These are phyloP conservation scores for Cydonia oblonga DNA, from an alignment of 331 rosid genomes.

Conservation along the genomic window DNA sequence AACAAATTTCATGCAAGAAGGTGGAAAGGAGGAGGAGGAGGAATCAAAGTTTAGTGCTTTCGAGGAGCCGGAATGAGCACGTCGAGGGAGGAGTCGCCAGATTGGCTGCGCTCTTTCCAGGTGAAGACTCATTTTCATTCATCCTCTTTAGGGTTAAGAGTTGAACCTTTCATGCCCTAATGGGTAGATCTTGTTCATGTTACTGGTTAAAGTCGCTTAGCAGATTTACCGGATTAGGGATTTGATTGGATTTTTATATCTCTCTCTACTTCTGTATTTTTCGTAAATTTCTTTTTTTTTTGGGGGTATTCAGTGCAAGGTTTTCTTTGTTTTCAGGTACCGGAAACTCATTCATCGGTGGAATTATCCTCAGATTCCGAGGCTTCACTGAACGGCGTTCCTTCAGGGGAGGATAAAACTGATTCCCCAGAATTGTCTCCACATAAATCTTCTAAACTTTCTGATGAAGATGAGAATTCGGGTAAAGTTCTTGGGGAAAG, in stretches of 20 bases:
- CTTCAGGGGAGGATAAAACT: constrained; percentile 18
- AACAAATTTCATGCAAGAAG: background rate
- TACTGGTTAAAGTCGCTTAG: background rate
- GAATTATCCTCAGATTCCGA: constrained; percentile 53
- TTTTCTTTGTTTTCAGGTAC: constrained; percentile 30
- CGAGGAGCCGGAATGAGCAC: constrained; percentile 30
- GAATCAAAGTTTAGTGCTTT: background rate
- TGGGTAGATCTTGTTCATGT: background rate
- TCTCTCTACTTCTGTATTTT: background rate
- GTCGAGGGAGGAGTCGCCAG: constrained; percentile 71
- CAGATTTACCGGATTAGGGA: background rate
- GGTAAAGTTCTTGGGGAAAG: constrained; percentile 13
- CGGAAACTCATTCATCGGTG: constrained; percentile 34
- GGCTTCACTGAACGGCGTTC: constrained; percentile 25
- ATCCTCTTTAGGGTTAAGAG: background rate
- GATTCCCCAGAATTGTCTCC: constrained; percentile 30
- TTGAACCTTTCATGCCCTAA: background rate
- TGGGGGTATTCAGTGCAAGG: constrained; percentile 5
- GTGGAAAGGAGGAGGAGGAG: background rate
- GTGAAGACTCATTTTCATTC: constrained; percentile 15
- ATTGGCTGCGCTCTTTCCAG: constrained; percentile 69
- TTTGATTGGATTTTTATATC: background rate
- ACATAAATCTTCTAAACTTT: constrained; percentile 14
- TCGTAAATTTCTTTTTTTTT: background rate
- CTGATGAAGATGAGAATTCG: constrained; percentile 12